Evolutionary conservation across 2,329 filamentous ascomycete species (phyloP).

Genomic region (Blumeria hordei): DNA sequence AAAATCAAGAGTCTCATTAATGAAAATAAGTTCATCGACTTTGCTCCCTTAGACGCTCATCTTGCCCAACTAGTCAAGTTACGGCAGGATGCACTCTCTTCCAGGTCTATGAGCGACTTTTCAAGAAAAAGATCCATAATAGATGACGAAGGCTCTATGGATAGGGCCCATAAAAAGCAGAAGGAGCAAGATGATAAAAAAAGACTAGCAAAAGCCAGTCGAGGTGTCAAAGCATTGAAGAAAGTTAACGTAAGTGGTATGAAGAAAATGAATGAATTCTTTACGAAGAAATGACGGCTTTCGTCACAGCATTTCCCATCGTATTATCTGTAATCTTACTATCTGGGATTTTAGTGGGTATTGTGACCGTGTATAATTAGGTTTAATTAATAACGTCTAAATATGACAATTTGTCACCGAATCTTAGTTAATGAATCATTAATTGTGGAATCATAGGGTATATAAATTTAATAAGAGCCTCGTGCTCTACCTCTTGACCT

Average conservation of each 20-base stretch:
- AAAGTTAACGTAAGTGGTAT: constrained; percentile 85
- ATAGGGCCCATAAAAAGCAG: constrained; percentile 52
- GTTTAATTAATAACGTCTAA: no score
- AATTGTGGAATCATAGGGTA: not conserved
- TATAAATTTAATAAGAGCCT: constrained; percentile 16
- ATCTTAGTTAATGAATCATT: not conserved
- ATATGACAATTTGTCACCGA: no score
- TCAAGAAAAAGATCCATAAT: constrained; percentile 42
- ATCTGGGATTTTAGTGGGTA: no score
- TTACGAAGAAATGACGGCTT: constrained; percentile 34
- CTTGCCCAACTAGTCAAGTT: constrained; percentile 39
- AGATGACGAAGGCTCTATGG: constrained; percentile 35
- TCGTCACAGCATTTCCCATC: no score
- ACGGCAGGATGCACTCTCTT: constrained; percentile 44
- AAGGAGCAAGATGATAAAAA: constrained; percentile 77
- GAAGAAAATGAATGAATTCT: constrained; percentile 94
- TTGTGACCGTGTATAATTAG: no score
- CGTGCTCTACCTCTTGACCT: constrained; percentile 30
- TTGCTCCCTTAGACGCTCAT: constrained; percentile 46
- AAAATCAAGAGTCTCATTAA: constrained; percentile 18
- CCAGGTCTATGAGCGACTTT: constrained; percentile 45
- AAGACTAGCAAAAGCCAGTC: constrained; percentile 47
- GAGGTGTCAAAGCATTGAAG: constrained; percentile 54
- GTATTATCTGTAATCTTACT: no score
- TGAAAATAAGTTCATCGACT: constrained; percentile 27